phyloP scores from a whole-genome alignment of 345 rosid genomes.

The Acer campestre region DNA sequence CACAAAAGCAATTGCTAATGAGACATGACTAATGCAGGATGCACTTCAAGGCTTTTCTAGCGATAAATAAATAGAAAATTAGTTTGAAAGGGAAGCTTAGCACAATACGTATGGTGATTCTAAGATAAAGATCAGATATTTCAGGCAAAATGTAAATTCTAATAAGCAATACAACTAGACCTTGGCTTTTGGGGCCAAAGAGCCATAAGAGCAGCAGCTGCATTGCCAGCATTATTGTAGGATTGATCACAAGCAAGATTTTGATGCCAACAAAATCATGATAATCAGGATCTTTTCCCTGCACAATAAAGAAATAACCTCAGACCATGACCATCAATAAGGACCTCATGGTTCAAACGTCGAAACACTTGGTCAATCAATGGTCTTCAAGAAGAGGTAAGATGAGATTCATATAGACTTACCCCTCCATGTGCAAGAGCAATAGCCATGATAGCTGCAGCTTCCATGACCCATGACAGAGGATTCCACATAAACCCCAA shows the following conservation, averaged over 20 bases:
- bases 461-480: constrained; percentile 79
- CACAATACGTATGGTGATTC: constrained; percentile 50
- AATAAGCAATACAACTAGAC: constrained; percentile 17
- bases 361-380: background rate
- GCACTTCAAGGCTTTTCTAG: background rate
- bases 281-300: constrained; percentile 59
- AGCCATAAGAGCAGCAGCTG: constrained; percentile 77
- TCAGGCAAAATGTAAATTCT: background rate
- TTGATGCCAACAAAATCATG: constrained; percentile 57
- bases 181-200: constrained; percentile 66
- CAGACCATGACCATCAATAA: background rate
- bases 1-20: constrained; percentile 19
- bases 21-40: background rate
- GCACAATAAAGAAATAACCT: constrained; percentile 22
- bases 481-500: constrained; percentile 75
- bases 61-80: background rate
- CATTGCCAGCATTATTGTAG: constrained; percentile 67
- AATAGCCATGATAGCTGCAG: constrained; percentile 71
- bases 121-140: too few relatives aligned
- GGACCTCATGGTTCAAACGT: too few relatives aligned
- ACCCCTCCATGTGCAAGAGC: constrained; percentile 74
- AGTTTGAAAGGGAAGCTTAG: constrained; percentile 37
- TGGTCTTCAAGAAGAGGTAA: too few relatives aligned
- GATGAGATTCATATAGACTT: constrained; percentile 9
- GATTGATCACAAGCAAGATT: background rate